Percentiles rank a stretch among this genome's conserved stretches.
These are phyloP conservation scores for Poa pratensis DNA, from an alignment of 176 grass and related monocot genomes.

Conservation along the genomic window DNA sequence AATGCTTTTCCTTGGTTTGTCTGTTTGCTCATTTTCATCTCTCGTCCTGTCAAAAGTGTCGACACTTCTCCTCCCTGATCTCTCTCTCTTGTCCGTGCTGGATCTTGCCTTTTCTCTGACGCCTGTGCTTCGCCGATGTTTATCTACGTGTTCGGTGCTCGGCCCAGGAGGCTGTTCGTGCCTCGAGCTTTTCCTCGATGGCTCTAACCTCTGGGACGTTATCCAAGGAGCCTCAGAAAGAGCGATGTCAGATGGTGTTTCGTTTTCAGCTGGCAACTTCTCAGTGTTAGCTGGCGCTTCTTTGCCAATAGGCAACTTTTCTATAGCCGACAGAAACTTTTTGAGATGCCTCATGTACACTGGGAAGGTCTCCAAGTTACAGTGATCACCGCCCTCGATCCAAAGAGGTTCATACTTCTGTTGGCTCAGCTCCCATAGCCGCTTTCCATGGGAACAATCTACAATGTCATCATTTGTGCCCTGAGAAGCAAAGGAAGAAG, in stretches of 20 bases:
- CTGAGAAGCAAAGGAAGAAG: slow-evolving; percentile 44
- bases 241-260: slow-evolving; percentile 35
- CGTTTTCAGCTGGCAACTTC: slow-evolving; percentile 42
- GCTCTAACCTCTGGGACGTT: slow-evolving; percentile 56
- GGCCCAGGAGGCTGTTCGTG: slow-evolving; percentile 36
- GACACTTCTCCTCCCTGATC: slow-evolving; percentile 78
- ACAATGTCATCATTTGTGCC: slow-evolving; percentile 82
- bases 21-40: slow-evolving; percentile 51
- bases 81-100: slow-evolving; percentile 57
- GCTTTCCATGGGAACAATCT: slow-evolving; percentile 81
- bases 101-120: slow-evolving; percentile 57
- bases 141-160: slow-evolving; percentile 45
- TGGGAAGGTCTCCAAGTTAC: slow-evolving; percentile 77
- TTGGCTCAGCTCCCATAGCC: slow-evolving; percentile 79
- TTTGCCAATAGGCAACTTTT: slow-evolving; percentile 52
- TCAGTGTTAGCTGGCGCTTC: slow-evolving; percentile 41
- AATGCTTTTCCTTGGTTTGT: slow-evolving; percentile 93
- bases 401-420: slow-evolving; percentile 95
- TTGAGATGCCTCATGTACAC: slow-evolving; percentile 80
- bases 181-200: slow-evolving; percentile 47
- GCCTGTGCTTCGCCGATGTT: slow-evolving; percentile 59
- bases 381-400: slow-evolving; percentile 86
- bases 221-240: slow-evolving; percentile 54
- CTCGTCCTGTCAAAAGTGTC: slow-evolving; percentile 52
- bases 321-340: slow-evolving; percentile 70